phyloP scores from a whole-genome alignment of 31 red algal species.

The Bonnemaisonia californica region DNA sequence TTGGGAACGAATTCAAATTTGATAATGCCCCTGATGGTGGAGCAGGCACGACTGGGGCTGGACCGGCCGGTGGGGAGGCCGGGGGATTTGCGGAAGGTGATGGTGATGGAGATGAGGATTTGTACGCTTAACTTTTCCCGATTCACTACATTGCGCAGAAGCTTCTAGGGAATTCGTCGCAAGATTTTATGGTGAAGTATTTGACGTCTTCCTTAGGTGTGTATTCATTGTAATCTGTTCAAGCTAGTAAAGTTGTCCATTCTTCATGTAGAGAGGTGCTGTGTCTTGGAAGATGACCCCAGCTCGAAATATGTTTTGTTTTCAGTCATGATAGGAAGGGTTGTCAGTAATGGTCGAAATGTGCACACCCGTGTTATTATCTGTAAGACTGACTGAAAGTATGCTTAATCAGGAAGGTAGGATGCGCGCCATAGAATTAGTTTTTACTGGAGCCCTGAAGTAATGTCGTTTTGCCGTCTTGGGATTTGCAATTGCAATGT shows the following conservation, averaged over 20 bases:
- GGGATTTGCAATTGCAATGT: no score
- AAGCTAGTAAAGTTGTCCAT: neutral
- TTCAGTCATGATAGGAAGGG: no score
- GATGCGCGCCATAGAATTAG: no score
- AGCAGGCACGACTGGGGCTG: conserved; percentile 55
- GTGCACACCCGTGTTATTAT: no score
- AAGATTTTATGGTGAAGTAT: neutral
- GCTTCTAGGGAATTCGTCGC: neutral
- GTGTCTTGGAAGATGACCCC: no score
- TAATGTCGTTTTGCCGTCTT: no score
- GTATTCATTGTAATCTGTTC: neutral
- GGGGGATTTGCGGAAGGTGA: conserved; percentile 69
- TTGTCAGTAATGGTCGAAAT: no score
- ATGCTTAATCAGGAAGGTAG: no score
- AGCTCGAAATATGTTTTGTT: no score
- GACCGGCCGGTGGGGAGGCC: conserved; percentile 44
- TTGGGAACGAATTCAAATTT: conserved; percentile 99
- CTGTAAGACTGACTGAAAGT: no score
- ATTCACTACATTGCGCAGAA: neutral
- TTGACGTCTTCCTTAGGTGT: neutral
- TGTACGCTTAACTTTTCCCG: conserved; percentile 73
- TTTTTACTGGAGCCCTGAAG: no score
- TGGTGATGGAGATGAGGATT: conserved; percentile 83
- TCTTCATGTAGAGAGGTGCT: no score
- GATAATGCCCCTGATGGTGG: conserved; percentile 40